These are phyloP conservation scores for Globisporangium spinosum DNA, from an alignment of 352 stramenopile species.

Conservation along the genomic window DNA sequence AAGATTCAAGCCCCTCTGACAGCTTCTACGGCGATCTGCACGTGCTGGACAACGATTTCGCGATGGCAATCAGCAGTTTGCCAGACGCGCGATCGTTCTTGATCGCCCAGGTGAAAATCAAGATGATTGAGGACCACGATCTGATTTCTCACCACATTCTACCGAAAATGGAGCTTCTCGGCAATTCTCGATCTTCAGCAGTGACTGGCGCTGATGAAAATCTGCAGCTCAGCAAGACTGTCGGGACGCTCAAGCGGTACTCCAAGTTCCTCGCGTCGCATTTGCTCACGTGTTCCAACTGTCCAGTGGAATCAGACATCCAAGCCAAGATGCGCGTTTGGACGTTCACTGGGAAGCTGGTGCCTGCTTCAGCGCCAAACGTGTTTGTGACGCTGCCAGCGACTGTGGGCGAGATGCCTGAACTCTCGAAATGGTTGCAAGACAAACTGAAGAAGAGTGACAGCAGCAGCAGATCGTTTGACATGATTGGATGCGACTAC, in stretches of 20 bases:
- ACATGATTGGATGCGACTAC: constrained; percentile 12
- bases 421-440: constrained; percentile 28
- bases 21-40: constrained; percentile 38
- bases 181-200: not conserved
- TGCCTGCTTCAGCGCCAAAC: constrained; percentile 9
- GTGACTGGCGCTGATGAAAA: not conserved
- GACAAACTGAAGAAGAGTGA: constrained; percentile 7
- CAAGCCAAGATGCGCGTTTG: constrained; percentile 30
- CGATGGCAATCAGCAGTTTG: constrained; percentile 20
- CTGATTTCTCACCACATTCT: constrained; percentile 63
- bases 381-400: constrained; percentile 36
- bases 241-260: constrained; percentile 23
- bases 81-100: constrained; percentile 45
- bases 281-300: constrained; percentile 27
- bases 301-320: constrained; percentile 25
- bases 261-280: constrained; percentile 36
- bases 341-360: constrained; percentile 23
- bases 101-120: constrained; percentile 48
- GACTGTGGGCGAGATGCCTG: constrained; percentile 14
- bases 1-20: constrained; percentile 9
- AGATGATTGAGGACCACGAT: constrained; percentile 68
- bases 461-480: not conserved
- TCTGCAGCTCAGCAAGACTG: not conserved
- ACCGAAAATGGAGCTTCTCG: constrained; percentile 29
- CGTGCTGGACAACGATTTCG: constrained; percentile 45